These are phyloP conservation scores for Aspergillus asperescens DNA, from an alignment of 495 filamentous ascomycete species.

Conservation along the genomic window DNA sequence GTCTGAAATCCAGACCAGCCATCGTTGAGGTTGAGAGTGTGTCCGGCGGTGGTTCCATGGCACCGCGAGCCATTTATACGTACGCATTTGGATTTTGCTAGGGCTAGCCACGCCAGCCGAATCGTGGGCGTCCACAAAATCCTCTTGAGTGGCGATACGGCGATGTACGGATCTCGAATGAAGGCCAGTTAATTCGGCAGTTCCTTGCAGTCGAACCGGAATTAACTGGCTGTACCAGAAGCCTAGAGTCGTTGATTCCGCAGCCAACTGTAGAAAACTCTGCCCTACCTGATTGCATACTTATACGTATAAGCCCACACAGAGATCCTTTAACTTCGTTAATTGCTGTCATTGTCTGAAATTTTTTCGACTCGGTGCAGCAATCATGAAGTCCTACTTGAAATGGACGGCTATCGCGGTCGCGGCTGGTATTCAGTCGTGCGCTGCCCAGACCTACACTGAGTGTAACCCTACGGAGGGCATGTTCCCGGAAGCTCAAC, in stretches of 20 bases:
- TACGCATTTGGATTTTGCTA: neutral
- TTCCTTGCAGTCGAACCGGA: neutral
- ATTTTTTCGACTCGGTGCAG: no score
- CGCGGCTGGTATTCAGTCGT: neutral
- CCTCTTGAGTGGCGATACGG: neutral
- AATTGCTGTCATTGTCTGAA: no score
- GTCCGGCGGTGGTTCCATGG: neutral
- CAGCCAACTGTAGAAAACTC: neutral
- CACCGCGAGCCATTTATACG: neutral
- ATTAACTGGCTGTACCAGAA: no score
- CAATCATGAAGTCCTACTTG: neutral
- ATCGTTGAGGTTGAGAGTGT: neutral
- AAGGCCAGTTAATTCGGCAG: neutral
- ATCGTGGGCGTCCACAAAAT: constrained; percentile 5
- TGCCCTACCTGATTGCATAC: no score
- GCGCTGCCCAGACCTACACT: constrained; percentile 37
- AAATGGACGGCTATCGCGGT: constrained; percentile 5
- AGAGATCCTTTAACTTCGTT: no score
- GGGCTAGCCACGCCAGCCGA: constrained; percentile 3
- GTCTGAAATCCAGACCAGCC: no score
- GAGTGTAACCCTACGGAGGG: constrained; percentile 38
- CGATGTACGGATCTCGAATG: neutral
- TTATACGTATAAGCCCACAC: no score
- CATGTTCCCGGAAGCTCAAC: constrained; percentile 3
- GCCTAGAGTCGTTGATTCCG: neutral